A percentile compares a stretch with the other conserved stretches of the same genome.
These are phyloP conservation scores for Mycena galericulata DNA, from an alignment of 768 basidiomycete genomes.

Conservation along the genomic window DNA sequence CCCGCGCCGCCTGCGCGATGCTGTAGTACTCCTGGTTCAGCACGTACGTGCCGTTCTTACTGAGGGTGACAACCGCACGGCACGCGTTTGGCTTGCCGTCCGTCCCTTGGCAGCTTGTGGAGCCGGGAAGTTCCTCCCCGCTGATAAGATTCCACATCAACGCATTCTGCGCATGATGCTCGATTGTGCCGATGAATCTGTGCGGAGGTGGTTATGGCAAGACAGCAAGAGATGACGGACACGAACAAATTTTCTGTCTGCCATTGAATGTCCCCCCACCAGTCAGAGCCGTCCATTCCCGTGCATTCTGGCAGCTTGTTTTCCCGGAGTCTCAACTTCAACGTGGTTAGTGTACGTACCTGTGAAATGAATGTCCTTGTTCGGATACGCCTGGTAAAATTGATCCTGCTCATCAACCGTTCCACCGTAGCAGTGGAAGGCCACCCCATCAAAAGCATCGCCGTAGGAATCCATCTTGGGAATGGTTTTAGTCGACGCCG, in stretches of 20 bases:
- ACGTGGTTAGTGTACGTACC: neutral
- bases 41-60: neutral
- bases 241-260: slow-evolving; percentile 14
- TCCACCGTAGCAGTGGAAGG: slow-evolving; percentile 15
- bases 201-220: neutral
- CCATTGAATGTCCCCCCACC: slow-evolving; percentile 15
- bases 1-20: slow-evolving; percentile 16
- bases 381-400: slow-evolving; percentile 3
- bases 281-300: slow-evolving; percentile 2
- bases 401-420: slow-evolving; percentile 5
- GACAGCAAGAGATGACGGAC: no score
- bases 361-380: slow-evolving; percentile 9
- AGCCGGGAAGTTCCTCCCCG: neutral
- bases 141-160: slow-evolving; percentile 14
- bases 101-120: slow-evolving; percentile 13
- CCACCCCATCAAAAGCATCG: slow-evolving; percentile 7
- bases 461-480: slow-evolving; percentile 5
- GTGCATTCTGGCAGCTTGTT: slow-evolving; percentile 5
- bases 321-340: neutral
- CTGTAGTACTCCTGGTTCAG: slow-evolving; percentile 19
- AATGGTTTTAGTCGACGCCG: neutral
- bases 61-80: slow-evolving; percentile 9
- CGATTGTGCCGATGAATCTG: slow-evolving; percentile 12
- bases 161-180: slow-evolving; percentile 8
- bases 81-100: neutral